Evolutionary conservation across 1,284 basidiomycete genomes (phyloP), one percentile per base, ranked within the genome.

Genomic region (Abortiporus biennis): DNA sequence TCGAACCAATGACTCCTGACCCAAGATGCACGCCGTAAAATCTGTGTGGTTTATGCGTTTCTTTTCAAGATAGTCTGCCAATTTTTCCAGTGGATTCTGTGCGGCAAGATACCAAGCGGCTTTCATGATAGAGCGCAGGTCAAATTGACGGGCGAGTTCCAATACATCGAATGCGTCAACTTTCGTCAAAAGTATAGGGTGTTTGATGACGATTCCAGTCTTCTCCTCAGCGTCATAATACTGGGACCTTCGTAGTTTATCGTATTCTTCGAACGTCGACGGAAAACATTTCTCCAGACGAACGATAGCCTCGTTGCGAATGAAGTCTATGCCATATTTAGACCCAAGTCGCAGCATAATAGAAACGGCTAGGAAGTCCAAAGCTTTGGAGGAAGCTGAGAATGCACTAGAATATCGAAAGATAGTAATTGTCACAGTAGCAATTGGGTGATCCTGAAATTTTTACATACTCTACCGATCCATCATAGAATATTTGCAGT

Each of bases 341-440:
- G 16, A 37, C 13, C 36, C 36, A 21, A 37, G 36, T 6, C 20
- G 36, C 9, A 37, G 36, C 36, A 37, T 37, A 13, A 21, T 8
- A 11, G 21, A 9, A 8, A 37, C 36, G 8, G 9, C 15, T 37
- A 13, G 9, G 20, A 37, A 20, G 9, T 15, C 16, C 9, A 37
- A 13, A 20, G 16, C n/a, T 16, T 22, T 9, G 8, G 21, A 37
- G 36, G 15, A 37, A 5, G 21, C 9, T 20, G 19, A 22, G 15
- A 15, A 9, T n/a, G 27, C 9, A 9, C n/a, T 8, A 29, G 9
- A 8, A 8, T 29, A 8, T 9, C 8, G 27, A 8, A 8, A 9
- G 9, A 29, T 8, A 29, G 27, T n/a, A 8, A 8, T 9, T n/a
- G n/a, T n/a, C n/a, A n/a, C n/a, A n/a, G n/a, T n/a, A n/a, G n/a